A percentile compares a stretch with the other conserved stretches of the same genome.
These are phyloP conservation scores for Fusarium ramigenum DNA, from an alignment of 2,329 filamentous ascomycete genomes.

Conservation along the genomic window DNA sequence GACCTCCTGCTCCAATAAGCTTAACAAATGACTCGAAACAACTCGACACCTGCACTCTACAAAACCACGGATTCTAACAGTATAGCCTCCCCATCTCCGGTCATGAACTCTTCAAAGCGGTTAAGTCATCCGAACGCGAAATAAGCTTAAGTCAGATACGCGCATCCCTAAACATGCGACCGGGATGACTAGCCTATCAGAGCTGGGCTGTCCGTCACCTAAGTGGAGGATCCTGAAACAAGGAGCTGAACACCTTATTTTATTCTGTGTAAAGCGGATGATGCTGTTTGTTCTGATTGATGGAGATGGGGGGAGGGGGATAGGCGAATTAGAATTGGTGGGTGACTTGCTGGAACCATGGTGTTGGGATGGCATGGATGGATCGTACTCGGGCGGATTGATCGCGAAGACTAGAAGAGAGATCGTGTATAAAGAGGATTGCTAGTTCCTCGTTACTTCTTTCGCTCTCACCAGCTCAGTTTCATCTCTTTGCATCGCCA, in stretches of 20 bases:
- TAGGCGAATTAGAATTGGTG: neutral
- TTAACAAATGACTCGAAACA: neutral
- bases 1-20: too few species aligned
- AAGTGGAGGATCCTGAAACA: neutral
- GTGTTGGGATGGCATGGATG: neutral
- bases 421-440: neutral
- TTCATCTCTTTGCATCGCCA: neutral
- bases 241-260: neutral
- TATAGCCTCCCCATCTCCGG: neutral
- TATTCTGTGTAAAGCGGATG: neutral
- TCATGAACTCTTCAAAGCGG: neutral
- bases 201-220: neutral
- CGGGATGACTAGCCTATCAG: neutral
- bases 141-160: neutral
- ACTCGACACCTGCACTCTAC: neutral
- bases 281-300: neutral
- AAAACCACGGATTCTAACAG: neutral
- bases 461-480: rapidly evolving
- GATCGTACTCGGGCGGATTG: neutral
- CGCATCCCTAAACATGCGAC: neutral
- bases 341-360: neutral
- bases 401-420: rapidly evolving
- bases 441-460: neutral
- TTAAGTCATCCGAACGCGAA: neutral
- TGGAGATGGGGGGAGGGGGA: neutral